phyloP scores from a whole-genome alignment of 305 asterid species.

The Plantago rigida region DNA sequence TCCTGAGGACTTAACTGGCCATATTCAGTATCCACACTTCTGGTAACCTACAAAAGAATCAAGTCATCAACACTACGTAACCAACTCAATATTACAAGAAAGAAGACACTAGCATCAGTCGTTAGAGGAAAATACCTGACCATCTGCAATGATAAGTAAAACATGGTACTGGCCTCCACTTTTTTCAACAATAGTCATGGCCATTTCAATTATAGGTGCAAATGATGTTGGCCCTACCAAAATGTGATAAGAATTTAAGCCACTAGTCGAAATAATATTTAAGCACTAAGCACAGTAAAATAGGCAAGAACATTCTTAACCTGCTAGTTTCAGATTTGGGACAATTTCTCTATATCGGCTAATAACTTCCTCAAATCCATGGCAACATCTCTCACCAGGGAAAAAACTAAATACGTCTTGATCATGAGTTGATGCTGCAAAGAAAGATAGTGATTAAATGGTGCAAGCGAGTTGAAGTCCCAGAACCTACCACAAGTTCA shows the following conservation, averaged over 20 bases:
- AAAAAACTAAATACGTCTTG: conserved; percentile 48
- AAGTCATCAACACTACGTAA: background rate
- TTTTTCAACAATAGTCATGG: conserved; percentile 50
- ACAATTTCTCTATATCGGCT: conserved; percentile 43
- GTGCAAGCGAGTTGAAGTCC: background rate
- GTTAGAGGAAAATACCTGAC: conserved; percentile 34
- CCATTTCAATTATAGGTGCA: conserved; percentile 54
- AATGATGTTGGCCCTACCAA: conserved; percentile 51
- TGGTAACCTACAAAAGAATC: conserved; percentile 39
- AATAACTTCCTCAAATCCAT: conserved; percentile 52
- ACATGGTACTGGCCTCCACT: conserved; percentile 53
- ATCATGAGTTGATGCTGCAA: conserved; percentile 53
- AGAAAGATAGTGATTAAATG: background rate
- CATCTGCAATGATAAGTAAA: conserved; percentile 51
- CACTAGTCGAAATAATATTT: background rate
- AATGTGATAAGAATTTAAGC: conserved; percentile 7
- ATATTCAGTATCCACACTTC: conserved; percentile 48
- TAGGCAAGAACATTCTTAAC: conserved; percentile 23
- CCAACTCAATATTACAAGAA: background rate
- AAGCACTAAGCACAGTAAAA: conserved; percentile 12
- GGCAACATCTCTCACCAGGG: conserved; percentile 45
- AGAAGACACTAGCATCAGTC: background rate
- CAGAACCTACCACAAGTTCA: conserved; percentile 8
- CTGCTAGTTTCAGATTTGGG: conserved; percentile 46
- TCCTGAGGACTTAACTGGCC: conserved; percentile 58